phyloP scores from a whole-genome alignment of 768 basidiomycete species.

The Termitomyces sp. region DNA sequence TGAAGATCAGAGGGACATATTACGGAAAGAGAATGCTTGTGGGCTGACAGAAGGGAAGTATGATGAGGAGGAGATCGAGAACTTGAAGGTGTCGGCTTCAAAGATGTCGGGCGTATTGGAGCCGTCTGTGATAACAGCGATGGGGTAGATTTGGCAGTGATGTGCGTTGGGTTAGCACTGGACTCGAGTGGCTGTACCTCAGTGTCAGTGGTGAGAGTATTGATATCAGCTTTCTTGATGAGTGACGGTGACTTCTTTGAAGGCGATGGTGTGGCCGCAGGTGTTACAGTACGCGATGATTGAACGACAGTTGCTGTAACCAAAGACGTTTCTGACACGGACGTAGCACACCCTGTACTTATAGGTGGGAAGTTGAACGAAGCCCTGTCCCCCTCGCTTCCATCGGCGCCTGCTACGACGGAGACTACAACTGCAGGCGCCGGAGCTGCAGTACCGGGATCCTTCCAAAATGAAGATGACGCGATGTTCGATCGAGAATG shows the following conservation, averaged over 20 bases:
- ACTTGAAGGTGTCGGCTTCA: constrained; percentile 18
- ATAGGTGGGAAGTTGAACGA: constrained; percentile 27
- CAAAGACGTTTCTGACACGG: constrained; percentile 30
- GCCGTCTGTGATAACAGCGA: constrained; percentile 67
- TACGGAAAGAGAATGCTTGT: constrained; percentile 28
- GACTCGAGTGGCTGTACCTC: constrained; percentile 10
- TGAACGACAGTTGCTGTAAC: constrained; percentile 31
- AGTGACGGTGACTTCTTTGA: constrained; percentile 18
- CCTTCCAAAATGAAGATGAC: constrained; percentile 41
- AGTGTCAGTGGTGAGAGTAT: constrained; percentile 15
- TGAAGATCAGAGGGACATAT: constrained; percentile 19
- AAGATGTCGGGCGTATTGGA: constrained; percentile 29
- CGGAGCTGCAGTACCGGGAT: constrained; percentile 44
- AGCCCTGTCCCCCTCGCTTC: constrained; percentile 28
- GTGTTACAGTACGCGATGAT: constrained; percentile 36
- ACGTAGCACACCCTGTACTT: constrained; percentile 21
- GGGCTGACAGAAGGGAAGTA: constrained; percentile 34
- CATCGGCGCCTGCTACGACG: constrained; percentile 39
- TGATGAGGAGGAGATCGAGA: constrained; percentile 34
- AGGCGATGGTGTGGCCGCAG: constrained; percentile 11
- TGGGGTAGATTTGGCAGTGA: constrained; percentile 25
- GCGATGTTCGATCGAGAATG: constrained; percentile 34
- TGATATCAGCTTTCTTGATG: constrained; percentile 19
- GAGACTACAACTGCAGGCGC: constrained; percentile 51
- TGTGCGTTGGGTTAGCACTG: constrained; percentile 5